Base-by-base conservation (phyloP, 306 rosid species). In the Oxytropis ochrocephala region DNA sequence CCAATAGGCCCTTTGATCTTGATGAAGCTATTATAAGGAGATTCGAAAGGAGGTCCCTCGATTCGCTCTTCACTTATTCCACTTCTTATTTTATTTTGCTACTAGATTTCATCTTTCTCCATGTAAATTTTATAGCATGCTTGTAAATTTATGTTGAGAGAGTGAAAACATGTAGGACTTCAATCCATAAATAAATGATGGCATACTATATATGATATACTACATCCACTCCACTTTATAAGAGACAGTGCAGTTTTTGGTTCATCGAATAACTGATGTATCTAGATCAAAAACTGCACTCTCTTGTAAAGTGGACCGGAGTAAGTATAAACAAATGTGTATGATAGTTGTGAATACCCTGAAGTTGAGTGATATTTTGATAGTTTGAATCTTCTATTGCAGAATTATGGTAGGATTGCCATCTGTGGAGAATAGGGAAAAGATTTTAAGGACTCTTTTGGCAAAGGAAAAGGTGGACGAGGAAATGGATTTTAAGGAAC, bases 21-120 rank as follows among this genome's bases (percentile, higher is more conserved):
- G 99, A 95, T 72, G 99, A 95, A 80, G 99, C 99, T 66, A 95
- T 89, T 68, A 91, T 95, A 47, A 84, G 99, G 78, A 95, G 99
- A 59, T 95, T 91, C 11, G 97, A 95, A 69, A 75, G 99, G 73
- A 95, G 82, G 78, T 87, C 83, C 35, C 2, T 55, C 38, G 70
- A 29, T 67, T 48, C 54, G 13, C 30, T 77, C 67, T 18, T 38
- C 3, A 19, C 33, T 27, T 32, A 4, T 7, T 70, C 57, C 29
- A 49, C 44, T 39, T 8, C n/a, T 6, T 21, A 12, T 55, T 55
- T 38, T 41, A 16, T 36, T 32, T 54, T 32, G 27, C 63, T 53
- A 14, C 39, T 46, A 56, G 11, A 36, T 63, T 71, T 65, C 54
- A 59, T 16, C 61, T 16, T 60, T 53, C 13, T 64, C 21, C 18